Base-by-base conservation (phyloP, 257 asterid species). In the Linaria vulgaris region DNA sequence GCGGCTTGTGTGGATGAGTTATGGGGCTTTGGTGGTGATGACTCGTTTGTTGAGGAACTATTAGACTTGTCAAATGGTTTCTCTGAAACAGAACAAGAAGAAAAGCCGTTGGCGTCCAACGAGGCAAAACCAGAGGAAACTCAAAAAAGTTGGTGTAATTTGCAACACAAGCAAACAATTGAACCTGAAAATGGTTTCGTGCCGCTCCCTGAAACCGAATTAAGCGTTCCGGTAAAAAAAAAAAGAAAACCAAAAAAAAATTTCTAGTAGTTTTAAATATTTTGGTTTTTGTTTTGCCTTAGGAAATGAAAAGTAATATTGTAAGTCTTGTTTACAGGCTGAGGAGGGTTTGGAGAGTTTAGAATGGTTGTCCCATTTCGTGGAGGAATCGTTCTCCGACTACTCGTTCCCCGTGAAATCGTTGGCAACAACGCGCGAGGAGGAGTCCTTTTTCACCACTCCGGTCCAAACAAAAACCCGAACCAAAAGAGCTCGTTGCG, bases 391-490 rank as follows among this genome's bases (percentile, higher is more conserved):
- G 0, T 86, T 86, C 63, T 72, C 85, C 45, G 83, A 73, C 24
- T 83, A 78, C 79, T 78, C 95, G 0, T 69, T 85, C 46, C 73
- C 81, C 72, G 81, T 74, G 0, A 79, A 79, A 56, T 46, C 70
- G 49, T 69, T 41, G 23, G 27, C 9, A 6, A 27, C 34, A 27
- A 3, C 34, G 34, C 34, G 4, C n/a, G n/a, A n/a, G 16, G 72
- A 64, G 43, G 70, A 74, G 20, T 66, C 72, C 25, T 70, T 73
- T 65, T 77, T 79, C 82, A 25, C 64, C 19, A 79, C 86, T 15
- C 96, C 90, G 21, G 94, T 88, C 54, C 96, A 86, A 34, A 92
- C 96, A 50, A 92, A 87, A 80, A 94, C 98, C 54, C 82, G 98
- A 61, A 89, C 86, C 55, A 92, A 92, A 63, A 83, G 96, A 14